Evolutionary conservation across 495 filamentous ascomycete species (phyloP).

Genomic region (Tuber indicum): DNA sequence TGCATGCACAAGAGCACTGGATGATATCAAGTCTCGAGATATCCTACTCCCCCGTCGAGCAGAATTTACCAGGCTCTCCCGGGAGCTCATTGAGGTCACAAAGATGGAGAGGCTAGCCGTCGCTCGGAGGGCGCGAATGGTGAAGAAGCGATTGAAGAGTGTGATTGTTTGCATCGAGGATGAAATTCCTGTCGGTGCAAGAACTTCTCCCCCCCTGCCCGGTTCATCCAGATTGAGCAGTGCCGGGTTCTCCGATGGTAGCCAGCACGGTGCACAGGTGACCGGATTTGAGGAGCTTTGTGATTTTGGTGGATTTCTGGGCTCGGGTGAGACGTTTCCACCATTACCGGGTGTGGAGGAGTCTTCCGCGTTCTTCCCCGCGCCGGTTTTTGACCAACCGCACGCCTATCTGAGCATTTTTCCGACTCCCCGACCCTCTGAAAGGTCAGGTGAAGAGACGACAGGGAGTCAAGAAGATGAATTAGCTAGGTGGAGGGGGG

Average conservation of each 20-base stretch:
- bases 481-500: background rate
- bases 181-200: background rate
- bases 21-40: background rate
- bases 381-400: background rate
- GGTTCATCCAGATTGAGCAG: background rate
- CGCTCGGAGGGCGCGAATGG: background rate
- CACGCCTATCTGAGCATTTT: background rate
- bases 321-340: background rate
- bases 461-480: background rate
- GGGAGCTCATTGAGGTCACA: background rate
- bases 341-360: background rate
- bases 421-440: background rate
- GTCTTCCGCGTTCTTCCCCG: background rate
- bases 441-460: background rate
- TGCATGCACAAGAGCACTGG: background rate
- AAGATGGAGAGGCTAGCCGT: background rate
- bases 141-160: background rate
- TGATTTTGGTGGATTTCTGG: conserved; percentile 1
- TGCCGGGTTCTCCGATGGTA: background rate
- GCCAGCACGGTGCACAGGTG: background rate
- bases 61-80: background rate
- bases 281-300: background rate
- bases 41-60: background rate
- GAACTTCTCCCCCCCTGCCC: background rate
- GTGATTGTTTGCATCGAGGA: background rate